Base-by-base conservation (phyloP, 192 early-diverging fungal genomes). In the Coemansia sp. region DNA sequence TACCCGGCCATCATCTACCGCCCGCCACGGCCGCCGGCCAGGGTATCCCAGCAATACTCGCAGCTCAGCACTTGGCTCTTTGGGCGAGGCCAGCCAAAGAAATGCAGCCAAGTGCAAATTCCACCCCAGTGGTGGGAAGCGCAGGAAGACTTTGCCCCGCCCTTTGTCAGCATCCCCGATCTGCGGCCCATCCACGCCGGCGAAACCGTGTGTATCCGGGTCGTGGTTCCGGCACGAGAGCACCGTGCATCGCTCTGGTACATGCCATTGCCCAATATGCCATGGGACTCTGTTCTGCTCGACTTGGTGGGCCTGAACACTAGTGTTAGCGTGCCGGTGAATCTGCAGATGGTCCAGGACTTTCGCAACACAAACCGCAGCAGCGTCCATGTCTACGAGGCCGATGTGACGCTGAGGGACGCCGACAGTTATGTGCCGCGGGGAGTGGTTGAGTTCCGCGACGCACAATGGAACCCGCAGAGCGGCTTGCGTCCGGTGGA, bases 391-490 rank as follows among this genome's bases (percentile, higher is more conserved):
- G 39, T 80, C 2, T 80, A 80, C 36, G 71, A 80, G 36, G 67
- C 71, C 7, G 64, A 75, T 31, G 50, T 77, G 19, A 25, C 34
- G 23, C 26, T 80, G 25, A 51, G 58, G 3, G 71, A 80, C 31
- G 42, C 30, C 3, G 78, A 74, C 19, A 23, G 27, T n/a, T 80
- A 54, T 53, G 7, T 23, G 11, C 36, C 75, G 2, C 44, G 54
- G 17, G 64, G 59, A 0, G 38, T 40, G 14, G 29, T 80, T 5
- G 78, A 80, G 51, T 78, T 56, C 51, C 40, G 60, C 7, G 57
- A 67, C 16, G 78, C 64, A 3, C 7, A 54, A 4, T 80, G 76
- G 67, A 80, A 80, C 36, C 62, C 75, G 25, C 75, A 80, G 44
- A 36, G 17, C n/a, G 55, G 41, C 6, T 46, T 74, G 33, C 44